Evolutionary conservation across 441 rosid genomes (phyloP).

Genomic region (Omphalea diandra): DNA sequence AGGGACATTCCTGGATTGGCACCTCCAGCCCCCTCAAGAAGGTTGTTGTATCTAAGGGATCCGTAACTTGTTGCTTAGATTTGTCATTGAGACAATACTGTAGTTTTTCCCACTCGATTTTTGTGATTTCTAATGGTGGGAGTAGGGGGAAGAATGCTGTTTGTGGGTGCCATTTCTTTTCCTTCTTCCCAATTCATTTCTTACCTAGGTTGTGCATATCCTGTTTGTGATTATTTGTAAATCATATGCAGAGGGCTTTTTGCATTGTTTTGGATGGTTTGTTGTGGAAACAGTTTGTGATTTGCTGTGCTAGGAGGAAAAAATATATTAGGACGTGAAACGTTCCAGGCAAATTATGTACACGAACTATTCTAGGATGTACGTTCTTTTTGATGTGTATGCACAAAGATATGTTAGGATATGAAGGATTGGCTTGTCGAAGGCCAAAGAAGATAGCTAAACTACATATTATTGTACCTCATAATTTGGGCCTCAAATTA

Average conservation of each 20-base stretch:
- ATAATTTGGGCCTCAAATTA: too few relatives aligned
- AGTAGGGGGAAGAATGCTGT: slow-evolving; percentile 25
- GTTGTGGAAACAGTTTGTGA: slow-evolving; percentile 10
- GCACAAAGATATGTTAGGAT: too few relatives aligned
- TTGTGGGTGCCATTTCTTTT: slow-evolving; percentile 14
- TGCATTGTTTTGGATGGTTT: slow-evolving; percentile 24
- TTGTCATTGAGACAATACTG: slow-evolving; percentile 9
- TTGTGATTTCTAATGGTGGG: slow-evolving; percentile 7
- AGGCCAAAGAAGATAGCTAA: too few relatives aligned
- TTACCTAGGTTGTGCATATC: slow-evolving; percentile 42
- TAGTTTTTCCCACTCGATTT: slow-evolving; percentile 8
- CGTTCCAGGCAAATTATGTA: slow-evolving; percentile 9
- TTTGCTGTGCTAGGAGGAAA: slow-evolving; percentile 17
- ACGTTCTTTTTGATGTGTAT: too few relatives aligned
- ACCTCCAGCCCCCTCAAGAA: slow-evolving; percentile 92
- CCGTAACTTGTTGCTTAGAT: slow-evolving; percentile 28
- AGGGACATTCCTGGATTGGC: slow-evolving; percentile 99
- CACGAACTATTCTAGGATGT: neutral
- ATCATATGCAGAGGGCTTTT: slow-evolving; percentile 31
- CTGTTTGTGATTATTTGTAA: slow-evolving; percentile 37
- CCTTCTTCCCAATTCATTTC: slow-evolving; percentile 22
- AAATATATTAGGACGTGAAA: slow-evolving; percentile 11
- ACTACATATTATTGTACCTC: too few relatives aligned
- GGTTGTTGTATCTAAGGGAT: slow-evolving; percentile 59
- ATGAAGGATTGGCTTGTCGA: too few relatives aligned